Evolutionary conservation across 202 grass and related monocot species (phyloP), one percentile per base, ranked within the genome.

Genomic region (Schoenoplectus tabernaemontani): DNA sequence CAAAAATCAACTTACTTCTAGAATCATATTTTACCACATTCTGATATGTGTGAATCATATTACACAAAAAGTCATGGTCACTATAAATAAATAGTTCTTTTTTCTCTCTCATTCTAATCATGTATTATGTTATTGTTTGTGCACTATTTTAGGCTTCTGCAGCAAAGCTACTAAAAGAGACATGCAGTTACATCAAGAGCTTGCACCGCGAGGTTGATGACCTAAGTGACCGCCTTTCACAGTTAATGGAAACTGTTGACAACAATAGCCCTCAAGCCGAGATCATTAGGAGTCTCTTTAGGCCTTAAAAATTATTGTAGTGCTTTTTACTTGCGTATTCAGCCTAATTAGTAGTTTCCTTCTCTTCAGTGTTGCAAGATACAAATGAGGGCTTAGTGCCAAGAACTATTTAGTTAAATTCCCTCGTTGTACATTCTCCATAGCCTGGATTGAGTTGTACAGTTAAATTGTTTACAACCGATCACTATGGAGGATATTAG

Each of bases 151-250:
- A 93, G 90, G 92, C 81, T 72, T 93, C 93, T 78, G 90, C 93
- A 77, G 46, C 90, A 78, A 93, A 97, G 88, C 83, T 97, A 19
- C 84, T 97, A 57, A 97, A 97, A 84, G 93, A 97, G 81, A 97
- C 93, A 39, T 97, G 93, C 78, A 87, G 67, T 73, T 93, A 97
- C 75, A 91, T 97, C 83, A 97, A 86, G 83, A 97, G 88, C 85
- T 84, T 97, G 4, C 88, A 91, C 81, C 80, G 82, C 65, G 93
- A 93, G 41, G 88, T 97, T 32, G 88, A 93, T 60, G 88, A 91
- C 78, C 88, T 97, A 19, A 93, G 88, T 15, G 93, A 87, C 13
- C 88, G 88, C 4, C 87, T 97, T 83, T 93, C 86, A 3, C 77
- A 77, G 68, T 87, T 97, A 61, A 89, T 97, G 81, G 72, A 80